phyloP scores from a whole-genome alignment of 2,329 filamentous ascomycete species.

The Thermoascus crustaceus region DNA sequence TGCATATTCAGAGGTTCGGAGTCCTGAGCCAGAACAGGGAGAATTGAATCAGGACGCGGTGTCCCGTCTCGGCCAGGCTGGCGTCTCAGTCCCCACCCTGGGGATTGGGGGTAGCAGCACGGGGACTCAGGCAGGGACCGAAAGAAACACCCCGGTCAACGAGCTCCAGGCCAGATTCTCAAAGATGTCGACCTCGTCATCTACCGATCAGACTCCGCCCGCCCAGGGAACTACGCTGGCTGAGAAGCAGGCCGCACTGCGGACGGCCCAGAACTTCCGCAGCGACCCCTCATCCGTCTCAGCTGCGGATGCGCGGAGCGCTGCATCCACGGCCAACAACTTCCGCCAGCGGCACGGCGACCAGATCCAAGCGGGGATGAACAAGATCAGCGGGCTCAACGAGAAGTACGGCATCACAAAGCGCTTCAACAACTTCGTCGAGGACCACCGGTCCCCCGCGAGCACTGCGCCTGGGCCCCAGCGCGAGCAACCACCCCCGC shows the following conservation, averaged over 20 bases:
- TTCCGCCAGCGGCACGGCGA: slow-evolving; percentile 64
- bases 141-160: slow-evolving; percentile 42
- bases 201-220: slow-evolving; percentile 18
- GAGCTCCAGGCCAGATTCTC: slow-evolving; percentile 63
- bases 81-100: slow-evolving; percentile 69
- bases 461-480: slow-evolving; percentile 8
- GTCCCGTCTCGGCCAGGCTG: slow-evolving; percentile 60
- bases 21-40: slow-evolving; percentile 24
- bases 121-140: slow-evolving; percentile 17
- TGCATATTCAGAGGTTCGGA: slow-evolving; percentile 39
- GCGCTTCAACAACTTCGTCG: slow-evolving; percentile 41
- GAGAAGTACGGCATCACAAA: slow-evolving; percentile 53
- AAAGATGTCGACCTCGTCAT: slow-evolving; percentile 38
- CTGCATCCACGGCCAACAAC: slow-evolving; percentile 56
- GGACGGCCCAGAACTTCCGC: slow-evolving; percentile 52
- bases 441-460: slow-evolving; percentile 30
- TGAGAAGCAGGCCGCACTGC: slow-evolving; percentile 54
- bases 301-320: slow-evolving; percentile 48
- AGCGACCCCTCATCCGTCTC: slow-evolving; percentile 56
- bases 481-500: slow-evolving; percentile 16
- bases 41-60: slow-evolving; percentile 53
- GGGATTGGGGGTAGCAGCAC: slow-evolving; percentile 53
- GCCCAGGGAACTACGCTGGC: slow-evolving; percentile 36
- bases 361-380: slow-evolving; percentile 54
- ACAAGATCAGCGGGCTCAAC: slow-evolving; percentile 49